phyloP scores from a whole-genome alignment of 352 stramenopile species.

The Aphanomyces cochlioides region DNA sequence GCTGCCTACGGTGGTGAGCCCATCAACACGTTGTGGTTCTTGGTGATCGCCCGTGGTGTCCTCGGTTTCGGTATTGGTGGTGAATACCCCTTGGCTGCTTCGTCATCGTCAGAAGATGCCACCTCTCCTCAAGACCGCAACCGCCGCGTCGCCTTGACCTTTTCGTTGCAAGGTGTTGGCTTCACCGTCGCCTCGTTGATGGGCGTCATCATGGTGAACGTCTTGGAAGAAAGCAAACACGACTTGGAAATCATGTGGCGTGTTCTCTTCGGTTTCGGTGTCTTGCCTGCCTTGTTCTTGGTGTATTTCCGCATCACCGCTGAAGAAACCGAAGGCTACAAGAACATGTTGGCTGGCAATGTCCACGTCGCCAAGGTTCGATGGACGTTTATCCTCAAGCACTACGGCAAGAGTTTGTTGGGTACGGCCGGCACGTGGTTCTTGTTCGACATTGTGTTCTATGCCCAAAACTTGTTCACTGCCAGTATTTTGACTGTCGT shows the following conservation, averaged over 20 bases:
- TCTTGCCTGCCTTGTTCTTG: conserved; percentile 30
- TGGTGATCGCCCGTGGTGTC: conserved; percentile 30
- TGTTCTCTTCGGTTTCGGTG: conserved; percentile 33
- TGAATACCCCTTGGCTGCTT: conserved; percentile 31
- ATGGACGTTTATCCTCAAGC: conserved; percentile 31
- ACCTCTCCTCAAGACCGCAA: conserved; percentile 27
- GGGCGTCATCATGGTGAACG: conserved; percentile 30
- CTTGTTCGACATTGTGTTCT: conserved; percentile 45
- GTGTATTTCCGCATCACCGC: conserved; percentile 33
- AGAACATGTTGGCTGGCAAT: conserved; percentile 23
- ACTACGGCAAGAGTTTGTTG: conserved; percentile 33
- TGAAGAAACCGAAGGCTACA: conserved; percentile 33
- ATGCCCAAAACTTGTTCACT: conserved; percentile 39
- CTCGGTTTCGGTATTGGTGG: conserved; percentile 34
- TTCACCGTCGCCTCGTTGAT: conserved; percentile 27
- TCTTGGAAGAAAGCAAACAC: not conserved
- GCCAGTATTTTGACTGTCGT: conserved; percentile 31
- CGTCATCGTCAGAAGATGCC: conserved; percentile 32
- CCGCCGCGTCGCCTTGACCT: conserved; percentile 32
- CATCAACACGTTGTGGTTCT: conserved; percentile 30
- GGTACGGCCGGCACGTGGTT: conserved; percentile 41
- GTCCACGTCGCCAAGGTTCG: conserved; percentile 8
- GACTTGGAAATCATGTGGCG: conserved; percentile 34
- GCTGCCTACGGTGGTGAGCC: not conserved
- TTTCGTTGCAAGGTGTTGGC: conserved; percentile 32